Evolutionary conservation across 495 filamentous ascomycete species (phyloP), one percentile per base, ranked within the genome.

Genomic region (Penicillium waksmanii): DNA sequence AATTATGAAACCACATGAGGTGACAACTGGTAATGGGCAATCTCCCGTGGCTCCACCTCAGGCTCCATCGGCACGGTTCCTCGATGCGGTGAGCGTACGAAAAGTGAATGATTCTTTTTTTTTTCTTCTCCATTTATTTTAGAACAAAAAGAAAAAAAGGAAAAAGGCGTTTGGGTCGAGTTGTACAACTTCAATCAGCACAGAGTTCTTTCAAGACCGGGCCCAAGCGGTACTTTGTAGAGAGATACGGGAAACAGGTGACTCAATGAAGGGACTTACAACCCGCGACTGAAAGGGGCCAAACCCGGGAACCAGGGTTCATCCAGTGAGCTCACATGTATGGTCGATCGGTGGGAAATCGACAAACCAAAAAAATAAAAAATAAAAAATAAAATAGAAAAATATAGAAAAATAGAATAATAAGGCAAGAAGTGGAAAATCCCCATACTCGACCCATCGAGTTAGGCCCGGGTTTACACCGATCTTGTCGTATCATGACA

Each of bases 1-100:
- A 57, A 63, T 61, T 56, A 63, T 67, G 67, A 70, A 67, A 70
- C 67, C 67, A 69, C 65, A 65, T 65, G 64, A 69, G 62, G 60
- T 67, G 60, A 63, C 65, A 62, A 65, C 64, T 67, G 52, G 61
- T 49, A 65, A 70, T 58, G 59, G 67, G 60, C 63, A 70, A 70
- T 70, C 67, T 70, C 67, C 67, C 67, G 65, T 64, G 58, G 67
- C 47, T 63, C 67, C 67, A 70, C 67, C 56, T 23, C 25, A 33
- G 65, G 42, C 67, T 68, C 67, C 67, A 68, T 70, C 54, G 48
- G 54, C 55, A 60, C 60, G 58, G 56, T 69, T 64, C 60, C 56
- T 67, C 42, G 64, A 69, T 68, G 62, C 65, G 65, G 67, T 68
- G 65, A 67, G 33, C 44, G 35, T 42, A 43, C 35, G 23, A 38